Conservation (phyloP, 192 early-diverging fungal species). For the Gryganskiella cystojenkinii region DNA sequence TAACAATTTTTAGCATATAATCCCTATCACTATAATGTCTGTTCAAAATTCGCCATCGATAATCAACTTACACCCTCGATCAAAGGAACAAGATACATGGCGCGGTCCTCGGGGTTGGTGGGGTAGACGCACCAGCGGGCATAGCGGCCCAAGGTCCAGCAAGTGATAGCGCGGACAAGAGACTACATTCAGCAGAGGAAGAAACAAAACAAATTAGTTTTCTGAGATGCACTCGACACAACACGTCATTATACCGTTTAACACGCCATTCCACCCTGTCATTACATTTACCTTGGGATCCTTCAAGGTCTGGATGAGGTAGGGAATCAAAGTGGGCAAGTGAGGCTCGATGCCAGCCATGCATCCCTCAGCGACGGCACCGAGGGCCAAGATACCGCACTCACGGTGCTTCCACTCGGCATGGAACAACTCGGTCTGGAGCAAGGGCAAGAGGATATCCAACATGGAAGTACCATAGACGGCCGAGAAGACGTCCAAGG, state of each 20-base stretch:
- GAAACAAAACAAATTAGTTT: neutral
- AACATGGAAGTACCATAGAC: conserved; percentile 89
- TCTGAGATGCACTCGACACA: too few species aligned
- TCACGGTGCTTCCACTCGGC: conserved; percentile 93
- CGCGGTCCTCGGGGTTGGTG: conserved; percentile 62
- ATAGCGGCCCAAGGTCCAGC: conserved; percentile 98
- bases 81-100: conserved; percentile 87
- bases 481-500: conserved; percentile 93
- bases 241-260: too few species aligned
- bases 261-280: too few species aligned
- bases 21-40: too few species aligned
- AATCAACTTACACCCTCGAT: conserved; percentile 65
- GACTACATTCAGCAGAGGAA: conserved; percentile 64
- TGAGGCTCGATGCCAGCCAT: conserved; percentile 90
- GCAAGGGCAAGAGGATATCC: conserved; percentile 83
- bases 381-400: conserved; percentile 95
- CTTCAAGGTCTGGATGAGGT: conserved; percentile 81
- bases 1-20: neutral
- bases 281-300: conserved; percentile 78
- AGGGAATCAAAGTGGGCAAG: conserved; percentile 87
- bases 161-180: conserved; percentile 96
- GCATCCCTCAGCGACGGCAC: conserved; percentile 98
- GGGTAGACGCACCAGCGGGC: conserved; percentile 80
- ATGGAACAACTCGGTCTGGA: conserved; percentile 85
- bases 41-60: neutral